These are phyloP conservation scores for Turritis glabra DNA, from an alignment of 345 rosid genomes.

Conservation along the genomic window DNA sequence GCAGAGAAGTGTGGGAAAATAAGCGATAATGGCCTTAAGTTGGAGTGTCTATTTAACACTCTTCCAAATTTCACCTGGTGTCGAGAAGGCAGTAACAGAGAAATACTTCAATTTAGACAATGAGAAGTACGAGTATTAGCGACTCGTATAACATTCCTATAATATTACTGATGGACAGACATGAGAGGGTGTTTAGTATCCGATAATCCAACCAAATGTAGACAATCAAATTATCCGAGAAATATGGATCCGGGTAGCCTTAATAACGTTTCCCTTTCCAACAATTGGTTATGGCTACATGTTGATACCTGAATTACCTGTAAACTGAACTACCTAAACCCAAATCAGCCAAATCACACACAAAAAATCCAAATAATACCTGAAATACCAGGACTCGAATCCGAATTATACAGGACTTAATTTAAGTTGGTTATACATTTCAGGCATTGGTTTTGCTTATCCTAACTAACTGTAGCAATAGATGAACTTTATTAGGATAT, in stretches of 20 bases:
- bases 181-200: background rate
- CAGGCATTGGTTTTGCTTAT: conserved; percentile 10
- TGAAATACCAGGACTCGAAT: background rate
- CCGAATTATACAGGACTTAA: background rate
- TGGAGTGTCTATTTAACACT: background rate
- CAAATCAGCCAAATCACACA: background rate
- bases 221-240: background rate
- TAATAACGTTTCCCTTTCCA: background rate
- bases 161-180: background rate
- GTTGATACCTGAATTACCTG: background rate
- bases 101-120: background rate
- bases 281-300: background rate
- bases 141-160: background rate
- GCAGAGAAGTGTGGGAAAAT: background rate
- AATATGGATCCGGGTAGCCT: background rate
- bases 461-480: background rate
- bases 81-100: background rate
- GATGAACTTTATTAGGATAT: background rate
- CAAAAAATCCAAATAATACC: background rate
- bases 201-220: background rate
- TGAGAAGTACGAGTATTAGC: too few species aligned
- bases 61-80: background rate
- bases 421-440: background rate
- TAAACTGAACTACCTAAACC: background rate
- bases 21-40: background rate